Evolutionary conservation across 2,329 filamentous ascomycete species (phyloP), one percentile per base, ranked within the genome.

Genomic region (Aspergillus floridensis): DNA sequence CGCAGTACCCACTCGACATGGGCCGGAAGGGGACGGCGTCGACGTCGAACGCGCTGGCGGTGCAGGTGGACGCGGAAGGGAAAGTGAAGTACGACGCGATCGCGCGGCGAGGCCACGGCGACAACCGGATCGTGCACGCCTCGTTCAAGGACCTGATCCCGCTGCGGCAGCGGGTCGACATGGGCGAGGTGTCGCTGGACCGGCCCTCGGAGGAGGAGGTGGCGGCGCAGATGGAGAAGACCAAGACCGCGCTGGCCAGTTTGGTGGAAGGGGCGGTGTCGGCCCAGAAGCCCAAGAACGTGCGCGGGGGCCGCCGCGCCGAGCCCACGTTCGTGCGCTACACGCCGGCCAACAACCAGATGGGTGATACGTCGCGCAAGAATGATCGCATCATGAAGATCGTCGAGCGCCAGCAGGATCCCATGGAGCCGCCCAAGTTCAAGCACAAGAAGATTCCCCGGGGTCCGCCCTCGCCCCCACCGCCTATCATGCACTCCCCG

Each of bases 371-470:
- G 24, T 87, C 85, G 44, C 89, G 88, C 76, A 96, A 96, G 79
- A 91, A 92, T 69, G 93, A 98, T 70, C 88, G 95, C 14, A 96
- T 99, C 65, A 96, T 99, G 86, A 98, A 98, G 81, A 98, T 99
- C 77, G 92, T 97, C 41, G 92, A 97, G 75, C 84, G 92, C 58
- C 93, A 98, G 75, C 84, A 89, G 66, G 95, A 99, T 77, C 95
- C 95, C 0, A 90, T 97, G 89, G 93, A 97, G 72, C 95, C 95
- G 1, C 93, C 95, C 2, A 98, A 97, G 72, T 97, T 98, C 80
- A 98, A 98, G 78, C 92, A 97, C 80, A 98, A 98, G 82, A 96
- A 97, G 79, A 96, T 99, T 59, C 93, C 93, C 10, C 86, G 92
- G 68, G 93, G 93, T 38, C 93, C 95, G 10, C 93, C 93, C 0